Evolutionary conservation across 2,329 filamentous ascomycete species (phyloP).

Genomic region (Corynespora cassiicola): DNA sequence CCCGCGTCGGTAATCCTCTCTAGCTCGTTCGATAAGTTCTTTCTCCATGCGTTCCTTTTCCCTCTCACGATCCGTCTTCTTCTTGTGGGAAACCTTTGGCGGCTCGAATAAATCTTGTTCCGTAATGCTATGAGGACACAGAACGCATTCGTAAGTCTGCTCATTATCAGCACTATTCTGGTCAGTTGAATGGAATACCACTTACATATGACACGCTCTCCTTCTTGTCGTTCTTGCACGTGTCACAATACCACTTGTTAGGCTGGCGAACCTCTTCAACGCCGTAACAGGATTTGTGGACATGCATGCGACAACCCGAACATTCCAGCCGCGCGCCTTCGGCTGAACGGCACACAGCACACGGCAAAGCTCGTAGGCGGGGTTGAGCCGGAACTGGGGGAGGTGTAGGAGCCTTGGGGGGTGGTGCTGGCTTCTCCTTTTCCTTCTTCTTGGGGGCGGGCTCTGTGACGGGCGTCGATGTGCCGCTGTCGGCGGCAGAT

Average conservation of each 20-base stretch:
- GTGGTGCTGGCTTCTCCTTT: conserved; percentile 54
- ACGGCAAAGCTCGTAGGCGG: conserved; percentile 79
- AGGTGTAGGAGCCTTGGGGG: conserved; percentile 55
- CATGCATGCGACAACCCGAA: conserved; percentile 86
- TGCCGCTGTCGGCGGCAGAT: conserved; percentile 56
- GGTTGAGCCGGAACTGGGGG: conserved; percentile 77
- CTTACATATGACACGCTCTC: conserved; percentile 88
- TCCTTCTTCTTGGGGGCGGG: conserved; percentile 49
- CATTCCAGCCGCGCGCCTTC: conserved; percentile 71
- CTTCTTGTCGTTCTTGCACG: conserved; percentile 92
- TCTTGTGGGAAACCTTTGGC: conserved; percentile 78
- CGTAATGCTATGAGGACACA: conserved; percentile 84
- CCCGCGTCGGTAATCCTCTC: conserved; percentile 80
- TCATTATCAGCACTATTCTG: conserved; percentile 30
- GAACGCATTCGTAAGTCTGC: conserved; percentile 86
- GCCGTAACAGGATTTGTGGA: conserved; percentile 94
- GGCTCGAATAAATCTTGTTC: conserved; percentile 85
- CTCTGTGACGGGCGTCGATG: conserved; percentile 49
- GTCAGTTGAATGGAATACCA: conserved; percentile 24
- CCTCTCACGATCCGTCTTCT: conserved; percentile 90
- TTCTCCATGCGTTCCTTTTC: conserved; percentile 88
- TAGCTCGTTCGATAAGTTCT: conserved; percentile 79
- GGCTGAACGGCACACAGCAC: conserved; percentile 80
- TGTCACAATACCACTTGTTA: conserved; percentile 90
- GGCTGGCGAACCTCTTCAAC: conserved; percentile 71